Percentiles rank a stretch among this genome's conserved stretches.
Evolutionary conservation across 2,329 filamentous ascomycete species (phyloP).

Genomic region (Aspergillus novofumigatus): DNA sequence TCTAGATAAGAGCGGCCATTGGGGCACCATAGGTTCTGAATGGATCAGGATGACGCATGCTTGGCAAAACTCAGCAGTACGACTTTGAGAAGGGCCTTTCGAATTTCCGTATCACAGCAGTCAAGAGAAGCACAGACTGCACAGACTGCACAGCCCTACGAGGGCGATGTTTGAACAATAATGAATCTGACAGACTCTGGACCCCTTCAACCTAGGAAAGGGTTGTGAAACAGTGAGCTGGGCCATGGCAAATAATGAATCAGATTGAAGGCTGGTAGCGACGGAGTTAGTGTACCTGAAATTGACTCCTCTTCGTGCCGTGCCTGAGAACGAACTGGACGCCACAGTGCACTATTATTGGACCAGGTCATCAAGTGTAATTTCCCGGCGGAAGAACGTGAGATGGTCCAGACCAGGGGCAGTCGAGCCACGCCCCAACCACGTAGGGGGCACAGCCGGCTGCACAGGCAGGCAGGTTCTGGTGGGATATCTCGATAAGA

Average conservation of each 20-base stretch:
- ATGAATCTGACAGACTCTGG: background rate
- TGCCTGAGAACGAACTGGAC: constrained; percentile 10
- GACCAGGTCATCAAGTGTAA: constrained; percentile 7
- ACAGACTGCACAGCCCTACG: background rate
- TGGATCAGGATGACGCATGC: background rate
- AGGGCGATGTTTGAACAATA: background rate
- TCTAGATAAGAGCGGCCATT: background rate
- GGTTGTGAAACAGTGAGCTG: background rate
- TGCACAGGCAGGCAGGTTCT: background rate
- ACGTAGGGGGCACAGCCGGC: background rate
- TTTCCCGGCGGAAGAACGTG: constrained; percentile 16
- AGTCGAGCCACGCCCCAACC: constrained; percentile 2
- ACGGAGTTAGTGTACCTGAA: background rate
- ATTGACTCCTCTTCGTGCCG: background rate
- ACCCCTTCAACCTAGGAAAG: background rate
- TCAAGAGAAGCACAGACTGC: background rate
- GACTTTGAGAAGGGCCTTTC: too few relatives aligned
- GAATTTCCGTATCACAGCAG: background rate
- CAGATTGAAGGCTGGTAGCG: background rate
- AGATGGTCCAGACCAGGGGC: constrained; percentile 13
- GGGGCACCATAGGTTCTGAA: too few relatives aligned
- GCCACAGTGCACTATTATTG: constrained; percentile 7
- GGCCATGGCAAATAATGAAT: background rate
- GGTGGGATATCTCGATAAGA: background rate
- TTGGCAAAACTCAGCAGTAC: background rate